These are phyloP conservation scores for Aspergillus fijiensis DNA, from an alignment of 2,329 filamentous ascomycete genomes.

Conservation along the genomic window DNA sequence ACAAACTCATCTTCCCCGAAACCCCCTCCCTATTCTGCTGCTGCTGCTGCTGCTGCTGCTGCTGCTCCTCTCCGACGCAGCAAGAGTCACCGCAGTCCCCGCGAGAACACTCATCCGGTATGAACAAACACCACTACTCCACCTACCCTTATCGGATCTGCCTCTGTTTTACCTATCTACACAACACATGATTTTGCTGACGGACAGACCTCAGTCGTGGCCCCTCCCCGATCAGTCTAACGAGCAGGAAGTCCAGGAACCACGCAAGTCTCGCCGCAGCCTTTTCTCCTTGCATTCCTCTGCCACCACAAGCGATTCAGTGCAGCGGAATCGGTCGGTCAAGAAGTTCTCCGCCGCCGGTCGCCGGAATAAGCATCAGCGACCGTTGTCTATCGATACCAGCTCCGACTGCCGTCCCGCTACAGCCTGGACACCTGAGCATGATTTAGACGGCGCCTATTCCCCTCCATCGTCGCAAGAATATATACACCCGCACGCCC, in stretches of 20 bases:
- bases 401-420: constrained; percentile 3
- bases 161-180: neutral
- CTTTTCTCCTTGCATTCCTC: constrained; percentile 24
- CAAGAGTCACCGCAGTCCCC: neutral
- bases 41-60: too few species aligned
- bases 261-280: constrained; percentile 24
- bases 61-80: neutral
- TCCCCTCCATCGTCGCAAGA: constrained; percentile 4
- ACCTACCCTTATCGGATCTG: neutral
- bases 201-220: constrained; percentile 27
- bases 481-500: constrained; percentile 5
- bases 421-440: constrained; percentile 5
- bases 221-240: constrained; percentile 16
- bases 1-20: neutral
- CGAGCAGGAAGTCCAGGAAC: constrained; percentile 22
- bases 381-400: constrained; percentile 16
- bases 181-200: constrained; percentile 13
- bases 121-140: neutral
- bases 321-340: constrained; percentile 31
- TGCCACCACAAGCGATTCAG: constrained; percentile 15
- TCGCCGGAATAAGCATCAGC: constrained; percentile 15
- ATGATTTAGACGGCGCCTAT: constrained; percentile 7
- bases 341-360: constrained; percentile 26
- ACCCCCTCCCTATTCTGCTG: neutral
- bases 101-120: constrained; percentile 5